A percentile compares a stretch with the other conserved stretches of the same genome.
Conservation (phyloP, 164 flowering plant species). For the Sedum album region DNA sequence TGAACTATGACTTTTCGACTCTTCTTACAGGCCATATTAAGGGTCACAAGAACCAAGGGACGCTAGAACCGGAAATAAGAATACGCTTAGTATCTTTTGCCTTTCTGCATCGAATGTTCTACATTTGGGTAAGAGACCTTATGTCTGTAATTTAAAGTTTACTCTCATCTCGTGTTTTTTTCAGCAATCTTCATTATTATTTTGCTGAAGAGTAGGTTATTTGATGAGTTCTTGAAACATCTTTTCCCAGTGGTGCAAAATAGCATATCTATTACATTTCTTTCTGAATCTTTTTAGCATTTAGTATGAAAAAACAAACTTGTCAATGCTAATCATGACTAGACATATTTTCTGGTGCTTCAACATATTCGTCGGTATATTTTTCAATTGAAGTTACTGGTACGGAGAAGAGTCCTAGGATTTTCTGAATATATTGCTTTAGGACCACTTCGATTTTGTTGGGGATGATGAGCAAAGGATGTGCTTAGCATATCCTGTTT, state of each 20-base stretch:
- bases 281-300: too few species aligned
- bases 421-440: neutral
- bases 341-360: neutral
- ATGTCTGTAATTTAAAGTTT: neutral
- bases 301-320: too few species aligned
- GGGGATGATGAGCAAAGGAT: constrained; percentile 6
- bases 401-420: neutral
- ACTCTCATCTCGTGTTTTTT: neutral
- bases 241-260: neutral
- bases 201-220: neutral
- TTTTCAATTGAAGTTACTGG: neutral
- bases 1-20: neutral
- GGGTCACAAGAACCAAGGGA: neutral
- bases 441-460: constrained; percentile 1
- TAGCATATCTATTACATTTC: neutral
- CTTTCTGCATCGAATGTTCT: neutral
- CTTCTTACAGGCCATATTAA: neutral
- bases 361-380: neutral
- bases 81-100: neutral
- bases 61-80: neutral
- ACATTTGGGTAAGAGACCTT: neutral
- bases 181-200: neutral
- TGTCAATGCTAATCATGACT: neutral
- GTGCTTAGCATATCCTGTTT: constrained; percentile 8
- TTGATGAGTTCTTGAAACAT: neutral